A percentile compares a stretch with the other conserved stretches of the same genome.
phyloP scores from a whole-genome alignment of 2,329 filamentous ascomycete species.

The Pseudogymnoascus sp. region DNA sequence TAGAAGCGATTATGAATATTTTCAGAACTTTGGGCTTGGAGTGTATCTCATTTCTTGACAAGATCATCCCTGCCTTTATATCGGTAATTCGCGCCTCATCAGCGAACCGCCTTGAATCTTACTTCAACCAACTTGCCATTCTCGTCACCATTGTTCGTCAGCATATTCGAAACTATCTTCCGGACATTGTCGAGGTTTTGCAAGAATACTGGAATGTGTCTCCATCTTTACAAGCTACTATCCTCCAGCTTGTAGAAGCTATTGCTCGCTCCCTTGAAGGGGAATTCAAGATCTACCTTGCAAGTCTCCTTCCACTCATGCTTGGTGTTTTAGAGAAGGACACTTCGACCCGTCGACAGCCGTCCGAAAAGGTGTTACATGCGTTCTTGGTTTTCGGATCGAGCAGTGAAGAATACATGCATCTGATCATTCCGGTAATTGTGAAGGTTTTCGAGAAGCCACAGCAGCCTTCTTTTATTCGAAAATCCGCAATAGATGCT shows the following conservation, averaged over 20 bases:
- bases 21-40: conserved; percentile 94
- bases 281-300: conserved; percentile 95
- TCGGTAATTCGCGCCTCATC: conserved; percentile 78
- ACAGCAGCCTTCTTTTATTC: conserved; percentile 67
- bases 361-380: conserved; percentile 85
- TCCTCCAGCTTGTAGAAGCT: conserved; percentile 83
- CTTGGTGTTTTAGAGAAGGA: conserved; percentile 89
- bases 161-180: conserved; percentile 86
- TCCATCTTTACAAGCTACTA: conserved; percentile 77
- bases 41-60: conserved; percentile 87
- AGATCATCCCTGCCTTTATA: conserved; percentile 91
- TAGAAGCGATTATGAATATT: conserved; percentile 98
- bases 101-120: conserved; percentile 74
- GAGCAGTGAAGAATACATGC: conserved; percentile 98
- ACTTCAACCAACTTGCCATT: conserved; percentile 93
- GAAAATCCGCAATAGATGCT: conserved; percentile 87
- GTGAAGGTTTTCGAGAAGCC: conserved; percentile 89
- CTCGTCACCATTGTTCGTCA: conserved; percentile 92
- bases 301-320: conserved; percentile 84
- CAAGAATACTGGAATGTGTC: conserved; percentile 85
- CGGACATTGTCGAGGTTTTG: conserved; percentile 75
- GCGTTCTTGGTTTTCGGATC: conserved; percentile 93
- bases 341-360: conserved; percentile 60
- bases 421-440: conserved; percentile 92
- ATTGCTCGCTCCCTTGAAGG: conserved; percentile 90